Base-by-base conservation (phyloP, 352 stramenopile genomes). In the Phytopythium litorale region DNA sequence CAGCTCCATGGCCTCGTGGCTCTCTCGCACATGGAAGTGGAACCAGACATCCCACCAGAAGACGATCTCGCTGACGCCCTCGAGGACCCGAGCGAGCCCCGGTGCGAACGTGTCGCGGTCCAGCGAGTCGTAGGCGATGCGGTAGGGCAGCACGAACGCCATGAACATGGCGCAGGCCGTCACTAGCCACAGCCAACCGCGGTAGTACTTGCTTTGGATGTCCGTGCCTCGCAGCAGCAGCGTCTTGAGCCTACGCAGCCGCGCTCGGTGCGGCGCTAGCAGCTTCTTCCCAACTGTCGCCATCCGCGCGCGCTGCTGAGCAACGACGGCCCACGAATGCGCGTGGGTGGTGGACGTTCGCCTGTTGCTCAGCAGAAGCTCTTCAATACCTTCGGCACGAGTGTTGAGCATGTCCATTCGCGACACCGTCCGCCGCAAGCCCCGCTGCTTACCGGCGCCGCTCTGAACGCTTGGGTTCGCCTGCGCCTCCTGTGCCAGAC, bases 31-130 rank as follows among this genome's bases (percentile, higher is more conserved):
- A 12, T 78, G 74, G 40, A 87, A 89, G 38, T 86, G 72, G 58
- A 86, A 83, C 76, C 74, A 86, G 55, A 88, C 79, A 25, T 88
- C 78, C 28, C 62, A 50, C 70, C 67, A 84, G 49, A 80, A 84
- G 3, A 77, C 67, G n/a, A 78, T 11, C 32, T 87, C 76, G 54
- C 75, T 85, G 15, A 79, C 16, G 19, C 40, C 50, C 58, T 88
- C 79, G 9, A 73, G 19, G 16, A 70, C 25, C 2, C 79, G 65
- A 15, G 79, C 19, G 7, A 70, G 21, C 1, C 84, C 53, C 1
- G 79, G 72, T 19, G 85, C 63, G 35, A 62, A 55, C 21, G 71
- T 85, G 68, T 58, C 78, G 1, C 75, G 71, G 35, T 81, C 73
- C 3, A 87, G 48, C 0, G 67, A 70, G 52, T 91, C 81, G 57